Evolutionary conservation across 208 protist genomes (phyloP).

Genomic region (Giardia duodenalis): DNA sequence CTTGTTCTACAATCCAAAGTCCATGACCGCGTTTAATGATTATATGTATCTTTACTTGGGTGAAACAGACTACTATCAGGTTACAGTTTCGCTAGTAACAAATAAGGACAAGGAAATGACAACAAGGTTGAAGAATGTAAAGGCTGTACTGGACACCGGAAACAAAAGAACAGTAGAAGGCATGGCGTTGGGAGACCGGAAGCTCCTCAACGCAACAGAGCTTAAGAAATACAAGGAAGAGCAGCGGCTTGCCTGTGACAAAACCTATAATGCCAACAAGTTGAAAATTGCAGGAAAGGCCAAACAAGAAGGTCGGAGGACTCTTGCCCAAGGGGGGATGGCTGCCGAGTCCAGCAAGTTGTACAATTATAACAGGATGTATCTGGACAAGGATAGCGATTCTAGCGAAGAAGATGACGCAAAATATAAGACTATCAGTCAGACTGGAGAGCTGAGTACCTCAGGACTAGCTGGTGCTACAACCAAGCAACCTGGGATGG

Average conservation of each 20-base stretch:
- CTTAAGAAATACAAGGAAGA: neutral
- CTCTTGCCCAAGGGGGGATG: too few species aligned
- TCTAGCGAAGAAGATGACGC: neutral
- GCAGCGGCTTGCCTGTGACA: neutral
- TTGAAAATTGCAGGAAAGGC: neutral
- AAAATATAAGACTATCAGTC: too few species aligned
- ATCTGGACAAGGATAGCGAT: neutral
- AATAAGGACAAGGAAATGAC: constrained; percentile 11
- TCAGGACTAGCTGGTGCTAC: neutral
- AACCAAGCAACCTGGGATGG: neutral
- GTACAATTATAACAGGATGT: neutral
- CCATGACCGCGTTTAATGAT: neutral
- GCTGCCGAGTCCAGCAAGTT: too few species aligned
- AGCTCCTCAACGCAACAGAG: neutral
- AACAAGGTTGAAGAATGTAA: neutral
- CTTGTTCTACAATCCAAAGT: neutral
- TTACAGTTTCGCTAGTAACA: neutral
- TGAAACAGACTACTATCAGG: neutral
- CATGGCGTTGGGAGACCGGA: neutral
- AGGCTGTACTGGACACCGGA: neutral
- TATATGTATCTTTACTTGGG: neutral
- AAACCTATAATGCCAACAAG: neutral
- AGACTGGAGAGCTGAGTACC: neutral
- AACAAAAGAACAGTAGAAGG: neutral
- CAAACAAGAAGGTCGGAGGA: neutral